Evolutionary conservation across 192 early-diverging fungal species (phyloP), one percentile per base, ranked within the genome.

Genomic region (Gonapodya sp.): DNA sequence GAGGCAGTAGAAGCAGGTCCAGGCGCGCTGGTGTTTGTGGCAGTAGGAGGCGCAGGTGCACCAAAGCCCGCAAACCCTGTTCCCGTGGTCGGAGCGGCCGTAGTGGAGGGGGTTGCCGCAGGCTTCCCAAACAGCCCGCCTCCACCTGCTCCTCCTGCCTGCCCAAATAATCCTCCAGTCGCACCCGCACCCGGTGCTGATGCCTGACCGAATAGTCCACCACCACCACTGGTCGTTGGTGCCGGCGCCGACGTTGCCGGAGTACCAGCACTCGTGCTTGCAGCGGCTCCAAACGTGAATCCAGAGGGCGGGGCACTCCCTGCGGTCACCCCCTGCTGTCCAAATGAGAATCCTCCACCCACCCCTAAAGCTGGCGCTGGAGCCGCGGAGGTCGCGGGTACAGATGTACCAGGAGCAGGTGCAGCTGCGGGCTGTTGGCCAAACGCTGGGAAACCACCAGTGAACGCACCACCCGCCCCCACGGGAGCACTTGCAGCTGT

Each of bases 1-100:
- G 73, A 79, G 31, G 86, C 80, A 36, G 82, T 8, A 16, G 85
- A 35, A 64, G 85, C 80, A 32, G 81, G 36, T 35, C 8, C 0
- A 74, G 72, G 0, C 1, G 80, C 31, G n/a, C n/a, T n/a, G n/a
- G n/a, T n/a, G n/a, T n/a, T n/a, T n/a, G n/a, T n/a, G 46, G 46
- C 46, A 64, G 46, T 8, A 24, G 46, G 8, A 64, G 46, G 46
- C 8, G 46, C 46, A 64, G 46, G 46, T 64, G 46, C 46, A n/a
- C n/a, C n/a, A n/a, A n/a, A n/a, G n/a, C n/a, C n/a, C n/a, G n/a
- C n/a, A n/a, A n/a, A n/a, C n/a, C n/a, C n/a, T n/a, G n/a, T n/a
- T n/a, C n/a, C n/a, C n/a, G n/a, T n/a, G n/a, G n/a, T n/a, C n/a
- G n/a, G n/a, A n/a, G n/a, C n/a, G n/a, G n/a, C n/a, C n/a, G n/a